Conservation (phyloP, 805 yeast species). For the Sugiyamaella marilandica region DNA sequence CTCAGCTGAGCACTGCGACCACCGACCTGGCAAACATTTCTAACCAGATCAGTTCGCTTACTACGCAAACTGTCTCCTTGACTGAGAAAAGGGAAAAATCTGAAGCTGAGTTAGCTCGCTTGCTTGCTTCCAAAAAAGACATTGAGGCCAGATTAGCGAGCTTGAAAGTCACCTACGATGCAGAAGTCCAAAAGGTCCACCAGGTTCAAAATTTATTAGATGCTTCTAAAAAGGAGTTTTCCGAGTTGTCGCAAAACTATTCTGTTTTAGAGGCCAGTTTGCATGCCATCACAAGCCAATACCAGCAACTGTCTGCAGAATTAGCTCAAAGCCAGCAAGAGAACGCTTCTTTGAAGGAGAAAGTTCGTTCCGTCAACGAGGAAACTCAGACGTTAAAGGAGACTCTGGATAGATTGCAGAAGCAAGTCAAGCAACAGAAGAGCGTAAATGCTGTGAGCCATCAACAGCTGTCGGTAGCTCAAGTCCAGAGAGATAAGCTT, state of each 20-base stretch:
- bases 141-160: slow-evolving; percentile 66
- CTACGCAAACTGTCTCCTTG: slow-evolving; percentile 65
- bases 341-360: slow-evolving; percentile 62
- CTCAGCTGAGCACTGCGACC: slow-evolving; percentile 70
- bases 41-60: slow-evolving; percentile 74
- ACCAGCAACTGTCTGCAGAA: slow-evolving; percentile 54
- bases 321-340: slow-evolving; percentile 66
- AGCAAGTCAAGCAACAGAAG: slow-evolving; percentile 56
- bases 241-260: slow-evolving; percentile 63
- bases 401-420: slow-evolving; percentile 48
- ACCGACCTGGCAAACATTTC: slow-evolving; percentile 83
- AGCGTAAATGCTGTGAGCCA: slow-evolving; percentile 61
- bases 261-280: slow-evolving; percentile 73
- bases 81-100: slow-evolving; percentile 70
- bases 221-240: slow-evolving; percentile 62
- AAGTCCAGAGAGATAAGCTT: slow-evolving; percentile 40
- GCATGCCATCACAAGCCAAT: slow-evolving; percentile 62
- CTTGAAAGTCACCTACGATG: slow-evolving; percentile 67
- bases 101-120: slow-evolving; percentile 68
- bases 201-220: slow-evolving; percentile 60
- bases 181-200: slow-evolving; percentile 70
- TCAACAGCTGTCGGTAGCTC: slow-evolving; percentile 64
- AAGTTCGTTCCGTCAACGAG: slow-evolving; percentile 59
- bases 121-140: slow-evolving; percentile 60
- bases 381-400: slow-evolving; percentile 57